These are phyloP conservation scores for Pythium periplocum DNA, from an alignment of 352 stramenopile species.

Conservation along the genomic window DNA sequence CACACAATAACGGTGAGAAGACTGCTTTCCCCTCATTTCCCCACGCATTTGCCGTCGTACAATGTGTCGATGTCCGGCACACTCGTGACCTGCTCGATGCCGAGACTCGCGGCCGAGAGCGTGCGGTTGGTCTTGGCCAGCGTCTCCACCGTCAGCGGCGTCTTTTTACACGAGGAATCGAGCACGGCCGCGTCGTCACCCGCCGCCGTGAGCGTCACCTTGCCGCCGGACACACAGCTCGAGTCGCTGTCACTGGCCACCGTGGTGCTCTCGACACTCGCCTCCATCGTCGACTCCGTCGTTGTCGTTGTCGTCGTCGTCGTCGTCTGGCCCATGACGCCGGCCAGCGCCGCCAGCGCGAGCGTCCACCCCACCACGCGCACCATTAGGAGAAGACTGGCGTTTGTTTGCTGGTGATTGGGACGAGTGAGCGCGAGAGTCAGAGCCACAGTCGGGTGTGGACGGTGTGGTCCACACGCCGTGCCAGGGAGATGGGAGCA, in stretches of 20 bases:
- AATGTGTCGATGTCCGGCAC: conserved; percentile 30
- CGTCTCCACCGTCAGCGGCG: conserved; percentile 22
- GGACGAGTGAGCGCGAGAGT: neutral
- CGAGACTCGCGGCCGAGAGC: conserved; percentile 30
- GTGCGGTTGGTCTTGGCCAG: conserved; percentile 17
- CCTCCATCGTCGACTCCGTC: neutral
- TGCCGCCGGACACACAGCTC: conserved; percentile 6
- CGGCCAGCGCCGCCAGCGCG: too few relatives aligned
- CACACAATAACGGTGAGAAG: too few relatives aligned
- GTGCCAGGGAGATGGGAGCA: too few relatives aligned
- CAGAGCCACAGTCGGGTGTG: neutral
- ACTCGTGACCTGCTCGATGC: conserved; percentile 47
- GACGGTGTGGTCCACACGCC: too few relatives aligned
- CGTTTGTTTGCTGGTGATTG: neutral
- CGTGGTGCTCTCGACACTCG: neutral
- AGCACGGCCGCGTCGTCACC: conserved; percentile 30
- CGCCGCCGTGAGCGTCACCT: conserved; percentile 14
- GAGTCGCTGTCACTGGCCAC: neutral
- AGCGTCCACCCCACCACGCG: neutral
- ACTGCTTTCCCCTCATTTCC: too few relatives aligned
- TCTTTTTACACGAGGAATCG: conserved; percentile 25
- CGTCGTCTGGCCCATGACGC: too few relatives aligned
- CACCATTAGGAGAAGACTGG: neutral
- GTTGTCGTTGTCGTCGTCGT: neutral
- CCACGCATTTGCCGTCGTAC: neutral